Conservation (phyloP, 1,139 yeast species). For the Blastobotrys buckinghamii region DNA sequence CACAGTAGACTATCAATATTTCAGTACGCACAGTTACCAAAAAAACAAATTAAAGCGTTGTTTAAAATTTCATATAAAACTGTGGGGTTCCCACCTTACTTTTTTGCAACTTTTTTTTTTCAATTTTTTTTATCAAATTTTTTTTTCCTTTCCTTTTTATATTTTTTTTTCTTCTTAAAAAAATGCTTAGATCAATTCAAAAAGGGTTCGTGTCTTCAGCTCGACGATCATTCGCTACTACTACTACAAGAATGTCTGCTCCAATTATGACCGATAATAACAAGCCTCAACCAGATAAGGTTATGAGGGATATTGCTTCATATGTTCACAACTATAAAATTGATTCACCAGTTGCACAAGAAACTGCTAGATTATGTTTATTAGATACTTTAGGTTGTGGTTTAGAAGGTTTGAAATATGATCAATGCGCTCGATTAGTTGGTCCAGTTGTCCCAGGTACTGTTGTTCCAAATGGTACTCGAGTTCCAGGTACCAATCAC, state of each 20-base stretch:
- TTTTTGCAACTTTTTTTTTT: neutral
- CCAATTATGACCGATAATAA: conserved; percentile 39
- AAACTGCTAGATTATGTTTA: conserved; percentile 50
- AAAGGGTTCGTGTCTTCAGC: conserved; percentile 1
- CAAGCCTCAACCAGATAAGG: conserved; percentile 46
- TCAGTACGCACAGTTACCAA: no score
- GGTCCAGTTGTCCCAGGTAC: conserved; percentile 55
- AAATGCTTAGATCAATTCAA: conserved; percentile 7
- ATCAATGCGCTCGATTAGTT: conserved; percentile 43
- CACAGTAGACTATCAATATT: no score
- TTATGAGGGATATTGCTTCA: conserved; percentile 44
- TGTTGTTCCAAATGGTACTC: conserved; percentile 48
- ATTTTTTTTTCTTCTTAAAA: neutral
- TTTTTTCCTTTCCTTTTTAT: neutral
- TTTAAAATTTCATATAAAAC: neutral
- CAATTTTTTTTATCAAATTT: neutral
- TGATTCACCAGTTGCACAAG: conserved; percentile 43
- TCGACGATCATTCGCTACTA: conserved; percentile 8
- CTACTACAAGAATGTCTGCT: conserved; percentile 20
- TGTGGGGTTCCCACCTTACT: neutral
- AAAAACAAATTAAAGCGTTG: no score
- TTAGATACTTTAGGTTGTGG: conserved; percentile 57
- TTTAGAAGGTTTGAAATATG: conserved; percentile 51
- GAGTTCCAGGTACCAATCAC: conserved; percentile 47
- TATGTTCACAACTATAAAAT: conserved; percentile 46